Conservation (phyloP, 208 protist species). For the Trypanosoma mega region DNA sequence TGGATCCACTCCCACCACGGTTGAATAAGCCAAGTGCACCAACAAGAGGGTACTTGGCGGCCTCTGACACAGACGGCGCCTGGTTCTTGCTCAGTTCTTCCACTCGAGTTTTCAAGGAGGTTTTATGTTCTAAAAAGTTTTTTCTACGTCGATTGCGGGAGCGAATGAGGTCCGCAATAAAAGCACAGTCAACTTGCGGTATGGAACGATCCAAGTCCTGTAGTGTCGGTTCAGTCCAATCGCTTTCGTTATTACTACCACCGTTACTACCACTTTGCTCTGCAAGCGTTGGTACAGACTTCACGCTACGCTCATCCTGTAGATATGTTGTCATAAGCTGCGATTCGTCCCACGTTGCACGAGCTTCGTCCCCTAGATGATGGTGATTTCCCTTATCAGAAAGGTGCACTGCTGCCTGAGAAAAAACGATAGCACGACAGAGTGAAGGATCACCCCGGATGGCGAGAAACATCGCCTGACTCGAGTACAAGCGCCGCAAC, state of each 20-base stretch:
- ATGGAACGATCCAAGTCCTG: conserved; percentile 74
- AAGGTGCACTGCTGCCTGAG: not conserved
- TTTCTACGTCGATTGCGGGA: conserved; percentile 44
- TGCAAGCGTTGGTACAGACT: not conserved
- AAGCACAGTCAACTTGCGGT: conserved; percentile 77
- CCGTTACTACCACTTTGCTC: not conserved
- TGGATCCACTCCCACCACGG: conserved; percentile 4
- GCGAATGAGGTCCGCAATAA: conserved; percentile 71
- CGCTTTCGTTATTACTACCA: conserved; percentile 1
- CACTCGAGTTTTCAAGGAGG: conserved; percentile 18
- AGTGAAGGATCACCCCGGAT: too few species aligned
- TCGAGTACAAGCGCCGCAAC: too few species aligned
- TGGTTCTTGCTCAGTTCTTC: conserved; percentile 41
- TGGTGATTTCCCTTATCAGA: not conserved
- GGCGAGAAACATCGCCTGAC: too few species aligned
- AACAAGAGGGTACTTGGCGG: conserved; percentile 33
- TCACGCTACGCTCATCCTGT: not conserved
- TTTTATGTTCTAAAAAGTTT: conserved; percentile 52
- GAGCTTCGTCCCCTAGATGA: conserved; percentile 18
- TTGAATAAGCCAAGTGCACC: conserved; percentile 33
- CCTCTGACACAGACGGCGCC: conserved; percentile 35
- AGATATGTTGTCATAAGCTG: conserved; percentile 13
- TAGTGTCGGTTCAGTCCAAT: conserved; percentile 68
- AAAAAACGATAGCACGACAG: not conserved
- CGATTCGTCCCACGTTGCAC: conserved; percentile 20